Percentiles rank a stretch among this genome's conserved stretches.
phyloP scores from a whole-genome alignment of 208 protist genomes.

The Trypanosoma theileri region DNA sequence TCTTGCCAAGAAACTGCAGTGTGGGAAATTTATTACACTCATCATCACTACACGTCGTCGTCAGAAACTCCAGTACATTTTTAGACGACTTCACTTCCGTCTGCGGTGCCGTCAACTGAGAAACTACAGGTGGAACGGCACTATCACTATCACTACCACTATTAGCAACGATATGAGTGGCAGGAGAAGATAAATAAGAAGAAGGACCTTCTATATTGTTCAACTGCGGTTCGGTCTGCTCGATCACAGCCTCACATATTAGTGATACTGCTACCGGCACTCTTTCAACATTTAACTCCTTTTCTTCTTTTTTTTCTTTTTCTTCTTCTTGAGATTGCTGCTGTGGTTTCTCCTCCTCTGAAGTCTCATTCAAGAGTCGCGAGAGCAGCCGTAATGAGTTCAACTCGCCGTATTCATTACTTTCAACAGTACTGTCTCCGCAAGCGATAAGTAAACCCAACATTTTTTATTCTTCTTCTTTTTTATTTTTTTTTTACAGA shows the following conservation, averaged over 20 bases:
- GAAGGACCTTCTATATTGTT: too few species aligned
- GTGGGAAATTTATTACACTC: slow-evolving; percentile 18
- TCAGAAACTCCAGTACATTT: slow-evolving; percentile 38
- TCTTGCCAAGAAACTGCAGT: slow-evolving; percentile 19
- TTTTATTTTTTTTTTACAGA: too few species aligned
- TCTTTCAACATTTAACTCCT: too few species aligned
- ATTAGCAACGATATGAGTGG: neutral
- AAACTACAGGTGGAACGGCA: too few species aligned
- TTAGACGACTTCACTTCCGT: neutral
- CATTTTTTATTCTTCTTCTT: neutral
- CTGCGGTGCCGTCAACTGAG: too few species aligned
- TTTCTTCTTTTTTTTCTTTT: too few species aligned
- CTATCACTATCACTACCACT: slow-evolving; percentile 3
- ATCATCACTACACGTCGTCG: slow-evolving; percentile 1
- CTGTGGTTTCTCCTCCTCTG: neutral
- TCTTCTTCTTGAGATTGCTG: too few species aligned
- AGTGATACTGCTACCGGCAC: too few species aligned
- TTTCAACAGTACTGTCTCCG: neutral
- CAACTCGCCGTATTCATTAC: neutral
- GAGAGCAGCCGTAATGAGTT: slow-evolving; percentile 2
- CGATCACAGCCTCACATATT: too few species aligned
- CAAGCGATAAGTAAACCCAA: slow-evolving; percentile 15
- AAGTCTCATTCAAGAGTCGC: slow-evolving; percentile 1
- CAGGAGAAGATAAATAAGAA: too few species aligned
- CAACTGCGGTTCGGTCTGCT: too few species aligned